Base-by-base conservation (phyloP, 2,329 filamentous ascomycete species). In the Leptodontidium sp. region DNA sequence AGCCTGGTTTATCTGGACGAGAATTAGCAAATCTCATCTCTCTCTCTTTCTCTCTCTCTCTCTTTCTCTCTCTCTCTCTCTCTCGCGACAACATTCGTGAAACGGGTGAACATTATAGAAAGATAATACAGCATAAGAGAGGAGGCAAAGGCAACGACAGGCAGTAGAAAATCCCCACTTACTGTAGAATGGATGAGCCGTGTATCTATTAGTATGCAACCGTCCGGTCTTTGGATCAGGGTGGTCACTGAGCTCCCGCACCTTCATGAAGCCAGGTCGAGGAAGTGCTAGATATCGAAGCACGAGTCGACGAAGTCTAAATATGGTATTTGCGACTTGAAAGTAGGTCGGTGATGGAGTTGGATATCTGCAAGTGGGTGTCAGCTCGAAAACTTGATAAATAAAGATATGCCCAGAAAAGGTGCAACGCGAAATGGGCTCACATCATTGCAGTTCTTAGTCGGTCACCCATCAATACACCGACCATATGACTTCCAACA, bases 381-480 rank as follows among this genome's bases (percentile, higher is more conserved):
- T 26, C 38, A 63, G 61, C 55, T 24, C 4, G 11, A 43, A 35
- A 57, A 43, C 35, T 35, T 12, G 47, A 14, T 35, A 47, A 65
- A 47, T 32, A 12, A 26, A 26, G 12, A 4, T 17, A 14, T 15
- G 9, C 11, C 8, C 24, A 26, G 17, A 24, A 14, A 12, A 29
- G 35, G 11, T 12, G 21, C 2, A 59, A 38, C 15, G 50, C 40
- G n/a, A 21, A 38, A 4, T 12, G 14, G 9, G 77, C 84, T 77
- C 79, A 90, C 88, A 87, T 79, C 83, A 93, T 93, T 0, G 90
- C 88, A 61, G 83, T 84, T 17, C 91, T 83, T 59, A 93, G 79
- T 14, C 87, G 84, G 29, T 89, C 85, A 29, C 89, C 89, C 85
- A 93, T 87, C 64, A 92, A 79, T 11, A 87, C 85, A 43, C 84